These are phyloP conservation scores for Trypanosoma theileri DNA, from an alignment of 208 protist genomes.

Conservation along the genomic window DNA sequence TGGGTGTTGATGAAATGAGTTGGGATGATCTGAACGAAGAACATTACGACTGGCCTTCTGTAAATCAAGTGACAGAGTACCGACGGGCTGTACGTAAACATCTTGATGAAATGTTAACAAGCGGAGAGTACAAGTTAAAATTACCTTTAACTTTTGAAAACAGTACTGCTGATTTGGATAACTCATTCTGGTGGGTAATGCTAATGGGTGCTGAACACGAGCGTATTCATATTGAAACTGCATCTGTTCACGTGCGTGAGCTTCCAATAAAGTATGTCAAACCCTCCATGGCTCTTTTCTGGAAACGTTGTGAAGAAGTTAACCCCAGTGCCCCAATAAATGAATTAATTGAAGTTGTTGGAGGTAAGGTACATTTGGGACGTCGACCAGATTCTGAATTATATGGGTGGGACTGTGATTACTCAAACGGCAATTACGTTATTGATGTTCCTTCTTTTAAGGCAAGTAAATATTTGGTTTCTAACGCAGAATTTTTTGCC, in stretches of 20 bases:
- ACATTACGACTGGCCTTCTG: slow-evolving; percentile 89
- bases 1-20: slow-evolving; percentile 97
- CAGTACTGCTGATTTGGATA: slow-evolving; percentile 74
- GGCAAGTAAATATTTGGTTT: slow-evolving; percentile 93
- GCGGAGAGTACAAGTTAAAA: slow-evolving; percentile 64
- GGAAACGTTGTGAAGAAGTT: slow-evolving; percentile 68
- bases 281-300: slow-evolving; percentile 55
- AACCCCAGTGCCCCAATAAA: slow-evolving; percentile 63
- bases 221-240: slow-evolving; percentile 96
- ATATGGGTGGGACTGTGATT: slow-evolving; percentile 98
- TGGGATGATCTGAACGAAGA: slow-evolving; percentile 94
- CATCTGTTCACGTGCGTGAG: slow-evolving; percentile 95
- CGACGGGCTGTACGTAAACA: slow-evolving; percentile 78
- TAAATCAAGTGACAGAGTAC: slow-evolving; percentile 87
- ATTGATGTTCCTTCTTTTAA: slow-evolving; percentile 92
- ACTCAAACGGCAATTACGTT: slow-evolving; percentile 69
- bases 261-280: slow-evolving; percentile 85
- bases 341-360: slow-evolving; percentile 73
- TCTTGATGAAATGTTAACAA: slow-evolving; percentile 73
- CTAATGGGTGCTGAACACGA: slow-evolving; percentile 97
- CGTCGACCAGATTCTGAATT: slow-evolving; percentile 61
- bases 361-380: slow-evolving; percentile 73
- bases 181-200: slow-evolving; percentile 91
- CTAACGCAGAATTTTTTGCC: slow-evolving; percentile 93
- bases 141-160: slow-evolving; percentile 81